Conservation (phyloP, 1,284 basidiomycete species). For the Fomes fomentarius region DNA sequence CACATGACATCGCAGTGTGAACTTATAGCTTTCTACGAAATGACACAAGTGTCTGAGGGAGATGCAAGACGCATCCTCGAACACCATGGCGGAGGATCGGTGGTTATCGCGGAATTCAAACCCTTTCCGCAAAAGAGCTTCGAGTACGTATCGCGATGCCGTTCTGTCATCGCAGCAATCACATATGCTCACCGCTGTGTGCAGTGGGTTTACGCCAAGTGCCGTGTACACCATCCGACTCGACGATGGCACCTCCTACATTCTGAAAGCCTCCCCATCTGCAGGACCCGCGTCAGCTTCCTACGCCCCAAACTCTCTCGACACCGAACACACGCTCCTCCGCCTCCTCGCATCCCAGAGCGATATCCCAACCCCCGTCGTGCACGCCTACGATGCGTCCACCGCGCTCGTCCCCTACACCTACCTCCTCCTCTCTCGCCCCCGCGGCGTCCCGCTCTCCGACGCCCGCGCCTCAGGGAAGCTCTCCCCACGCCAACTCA, state of each 20-base stretch:
- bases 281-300: slow-evolving; percentile 1
- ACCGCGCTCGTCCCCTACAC: slow-evolving; percentile 26
- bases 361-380: slow-evolving; percentile 29
- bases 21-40: no score
- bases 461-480: slow-evolving; percentile 38
- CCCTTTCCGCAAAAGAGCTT: background rate
- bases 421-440: slow-evolving; percentile 34
- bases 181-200: no score
- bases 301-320: slow-evolving; percentile 33
- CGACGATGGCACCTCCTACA: slow-evolving; percentile 22
- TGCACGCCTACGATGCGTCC: slow-evolving; percentile 25
- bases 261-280: slow-evolving; percentile 24
- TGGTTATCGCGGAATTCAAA: slow-evolving; percentile 7
- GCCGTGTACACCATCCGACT: slow-evolving; percentile 19
- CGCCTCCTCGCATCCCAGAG: slow-evolving; percentile 25
- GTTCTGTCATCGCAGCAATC: background rate
- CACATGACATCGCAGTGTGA: no score
- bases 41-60: background rate
- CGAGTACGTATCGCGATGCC: slow-evolving; percentile 2
- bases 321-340: slow-evolving; percentile 31
- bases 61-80: slow-evolving; percentile 20
- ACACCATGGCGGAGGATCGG: slow-evolving; percentile 14
- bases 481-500: slow-evolving; percentile 45
- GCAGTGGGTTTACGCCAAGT: slow-evolving; percentile 28
- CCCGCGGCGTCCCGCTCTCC: slow-evolving; percentile 35